phyloP scores from a whole-genome alignment of 805 yeast species.

The Metschnikowia cerradonensis region DNA sequence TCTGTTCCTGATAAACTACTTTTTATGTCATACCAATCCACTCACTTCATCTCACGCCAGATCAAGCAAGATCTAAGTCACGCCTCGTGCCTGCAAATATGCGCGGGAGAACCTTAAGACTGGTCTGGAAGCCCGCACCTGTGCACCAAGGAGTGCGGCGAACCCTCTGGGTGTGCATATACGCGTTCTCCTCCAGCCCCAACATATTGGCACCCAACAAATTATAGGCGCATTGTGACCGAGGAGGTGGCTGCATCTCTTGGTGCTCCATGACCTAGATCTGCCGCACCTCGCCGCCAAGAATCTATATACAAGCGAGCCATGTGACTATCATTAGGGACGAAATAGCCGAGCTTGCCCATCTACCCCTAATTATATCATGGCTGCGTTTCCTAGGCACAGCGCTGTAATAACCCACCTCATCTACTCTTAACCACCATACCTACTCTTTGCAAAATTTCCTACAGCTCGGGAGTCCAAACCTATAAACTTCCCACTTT shows the following conservation, averaged over 20 bases:
- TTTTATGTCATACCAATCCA: not conserved
- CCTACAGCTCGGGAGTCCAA: not conserved
- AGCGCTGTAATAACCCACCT: not conserved
- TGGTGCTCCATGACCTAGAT: not conserved
- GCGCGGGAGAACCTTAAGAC: not conserved
- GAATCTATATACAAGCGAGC: not conserved
- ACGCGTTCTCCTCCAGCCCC: not conserved
- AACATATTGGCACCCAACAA: constrained; percentile 4
- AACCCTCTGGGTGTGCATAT: not conserved
- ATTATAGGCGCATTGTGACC: not conserved
- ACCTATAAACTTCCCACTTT: not conserved
- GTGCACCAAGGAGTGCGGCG: not conserved
- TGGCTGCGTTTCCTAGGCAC: not conserved
- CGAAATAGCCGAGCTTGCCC: not conserved
- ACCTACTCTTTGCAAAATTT: not conserved
- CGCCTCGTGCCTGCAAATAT: not conserved
- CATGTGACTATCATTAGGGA: not conserved
- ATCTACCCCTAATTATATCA: not conserved
- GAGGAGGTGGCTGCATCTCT: not conserved
- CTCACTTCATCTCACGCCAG: not conserved
- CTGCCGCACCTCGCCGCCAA: constrained; percentile 1
- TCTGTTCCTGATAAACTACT: not conserved
- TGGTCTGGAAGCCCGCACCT: not conserved
- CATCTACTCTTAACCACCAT: no score
- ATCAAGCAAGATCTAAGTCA: constrained; percentile 2